phyloP scores from a whole-genome alignment of 768 basidiomycete species.

The Collybiopsis confluens region DNA sequence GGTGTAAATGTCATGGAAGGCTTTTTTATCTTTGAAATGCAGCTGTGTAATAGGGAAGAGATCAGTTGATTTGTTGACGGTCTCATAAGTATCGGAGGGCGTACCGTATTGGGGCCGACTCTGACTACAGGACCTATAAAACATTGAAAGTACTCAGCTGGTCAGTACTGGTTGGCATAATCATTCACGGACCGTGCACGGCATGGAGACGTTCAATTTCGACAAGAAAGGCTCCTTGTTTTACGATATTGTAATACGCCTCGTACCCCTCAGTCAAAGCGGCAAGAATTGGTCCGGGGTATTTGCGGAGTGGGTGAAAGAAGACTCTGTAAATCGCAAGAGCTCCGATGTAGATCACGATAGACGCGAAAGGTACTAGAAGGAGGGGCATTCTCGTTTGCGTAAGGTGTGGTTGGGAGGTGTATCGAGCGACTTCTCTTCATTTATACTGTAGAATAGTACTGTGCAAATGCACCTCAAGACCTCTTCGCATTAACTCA shows the following conservation, averaged over 20 bases:
- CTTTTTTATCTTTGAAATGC: slow-evolving; percentile 17
- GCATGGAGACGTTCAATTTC: neutral
- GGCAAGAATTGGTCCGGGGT: slow-evolving; percentile 26
- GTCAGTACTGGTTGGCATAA: too few relatives aligned
- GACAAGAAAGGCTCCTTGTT: slow-evolving; percentile 13
- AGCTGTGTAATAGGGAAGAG: slow-evolving; percentile 9
- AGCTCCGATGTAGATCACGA: neutral
- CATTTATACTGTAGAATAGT: too few relatives aligned
- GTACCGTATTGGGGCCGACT: slow-evolving; percentile 19
- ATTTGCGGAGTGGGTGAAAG: slow-evolving; percentile 22
- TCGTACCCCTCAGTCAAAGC: slow-evolving; percentile 20
- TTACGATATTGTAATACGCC: slow-evolving; percentile 23
- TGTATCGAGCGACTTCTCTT: neutral
- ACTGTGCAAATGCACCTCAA: too few relatives aligned
- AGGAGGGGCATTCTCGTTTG: neutral
- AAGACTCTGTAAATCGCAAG: slow-evolving; percentile 13
- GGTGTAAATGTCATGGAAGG: slow-evolving; percentile 18
- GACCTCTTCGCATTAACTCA: too few relatives aligned
- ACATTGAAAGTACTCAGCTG: too few relatives aligned
- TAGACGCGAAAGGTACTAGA: neutral
- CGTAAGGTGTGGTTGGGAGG: too few relatives aligned
- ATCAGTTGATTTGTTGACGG: neutral
- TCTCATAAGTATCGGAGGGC: neutral
- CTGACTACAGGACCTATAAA: slow-evolving; percentile 20
- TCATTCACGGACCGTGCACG: neutral